Conservation (phyloP, 2,329 filamentous ascomycete genomes). For the Colletotrichum sp. region DNA sequence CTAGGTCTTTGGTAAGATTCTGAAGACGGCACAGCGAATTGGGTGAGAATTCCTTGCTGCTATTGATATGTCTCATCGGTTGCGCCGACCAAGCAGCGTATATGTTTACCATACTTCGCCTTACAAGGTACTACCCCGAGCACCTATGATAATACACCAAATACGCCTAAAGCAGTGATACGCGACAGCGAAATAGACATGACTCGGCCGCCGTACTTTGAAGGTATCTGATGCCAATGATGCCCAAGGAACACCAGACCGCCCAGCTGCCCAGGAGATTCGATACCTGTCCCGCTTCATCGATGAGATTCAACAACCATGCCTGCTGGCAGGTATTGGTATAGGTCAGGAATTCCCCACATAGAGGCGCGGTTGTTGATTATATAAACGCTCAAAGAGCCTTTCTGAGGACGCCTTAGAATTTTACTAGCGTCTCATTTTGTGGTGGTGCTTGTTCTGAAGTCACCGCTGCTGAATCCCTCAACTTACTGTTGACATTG, state of each 20-base stretch:
- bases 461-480: too few relatives aligned
- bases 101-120: too few relatives aligned
- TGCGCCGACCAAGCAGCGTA: background rate
- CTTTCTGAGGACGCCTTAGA: background rate
- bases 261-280: background rate
- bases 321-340: background rate
- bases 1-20: accelerated
- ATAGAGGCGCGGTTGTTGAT: accelerated
- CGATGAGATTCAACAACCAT: background rate
- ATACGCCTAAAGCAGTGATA: background rate
- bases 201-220: accelerated
- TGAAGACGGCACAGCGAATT: background rate
- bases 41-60: background rate
- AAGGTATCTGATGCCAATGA: accelerated
- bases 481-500: background rate
- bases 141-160: background rate
- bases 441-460: too few relatives aligned
- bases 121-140: too few relatives aligned
- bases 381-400: accelerated
- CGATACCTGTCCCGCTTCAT: background rate
- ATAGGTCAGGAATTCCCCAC: accelerated
- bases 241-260: accelerated
- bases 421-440: too few relatives aligned
- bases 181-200: accelerated
- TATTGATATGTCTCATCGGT: accelerated